Evolutionary conservation across 192 early-diverging fungal genomes (phyloP).

Genomic region (Geranomyces michiganensis): DNA sequence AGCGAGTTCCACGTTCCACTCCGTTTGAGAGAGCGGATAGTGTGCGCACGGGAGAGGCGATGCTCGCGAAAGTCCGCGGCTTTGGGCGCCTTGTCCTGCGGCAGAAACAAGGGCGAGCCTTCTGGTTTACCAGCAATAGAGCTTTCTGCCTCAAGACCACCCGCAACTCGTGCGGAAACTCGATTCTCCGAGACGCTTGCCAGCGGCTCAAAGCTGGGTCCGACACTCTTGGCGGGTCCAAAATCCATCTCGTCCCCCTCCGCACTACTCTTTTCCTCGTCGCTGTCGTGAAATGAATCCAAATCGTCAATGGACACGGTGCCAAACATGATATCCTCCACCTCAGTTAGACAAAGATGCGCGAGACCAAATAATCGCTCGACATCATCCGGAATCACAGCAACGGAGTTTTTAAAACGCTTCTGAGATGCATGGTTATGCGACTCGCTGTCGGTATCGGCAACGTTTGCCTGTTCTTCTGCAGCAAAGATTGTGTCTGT

Average conservation of each 20-base stretch:
- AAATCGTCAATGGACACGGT: conserved; percentile 24
- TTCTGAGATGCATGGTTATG: not conserved
- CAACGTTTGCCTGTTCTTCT: not conserved
- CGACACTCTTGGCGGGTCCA: not conserved
- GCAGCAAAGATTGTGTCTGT: conserved; percentile 3
- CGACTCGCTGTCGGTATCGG: not conserved
- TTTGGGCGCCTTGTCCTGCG: not conserved
- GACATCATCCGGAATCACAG: conserved; percentile 19
- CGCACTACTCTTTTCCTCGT: not conserved
- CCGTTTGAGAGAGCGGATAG: conserved; percentile 20
- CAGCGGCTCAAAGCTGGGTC: not conserved
- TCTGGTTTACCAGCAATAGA: too few species aligned
- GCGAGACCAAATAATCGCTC: conserved; percentile 32
- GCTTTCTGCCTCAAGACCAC: too few species aligned
- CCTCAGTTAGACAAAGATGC: conserved; percentile 33
- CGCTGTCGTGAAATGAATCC: conserved; percentile 17
- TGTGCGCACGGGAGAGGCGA: conserved; percentile 17
- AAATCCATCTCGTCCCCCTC: not conserved
- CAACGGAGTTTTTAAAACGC: conserved; percentile 20
- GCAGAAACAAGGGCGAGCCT: too few species aligned
- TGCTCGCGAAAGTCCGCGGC: conserved; percentile 25
- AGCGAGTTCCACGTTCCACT: conserved; percentile 3
- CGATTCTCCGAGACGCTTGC: not conserved
- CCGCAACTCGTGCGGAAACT: not conserved
- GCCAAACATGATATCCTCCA: conserved; percentile 33